phyloP scores from a whole-genome alignment of 148 eudicot species.

The Vaccinium macrocarpon region DNA sequence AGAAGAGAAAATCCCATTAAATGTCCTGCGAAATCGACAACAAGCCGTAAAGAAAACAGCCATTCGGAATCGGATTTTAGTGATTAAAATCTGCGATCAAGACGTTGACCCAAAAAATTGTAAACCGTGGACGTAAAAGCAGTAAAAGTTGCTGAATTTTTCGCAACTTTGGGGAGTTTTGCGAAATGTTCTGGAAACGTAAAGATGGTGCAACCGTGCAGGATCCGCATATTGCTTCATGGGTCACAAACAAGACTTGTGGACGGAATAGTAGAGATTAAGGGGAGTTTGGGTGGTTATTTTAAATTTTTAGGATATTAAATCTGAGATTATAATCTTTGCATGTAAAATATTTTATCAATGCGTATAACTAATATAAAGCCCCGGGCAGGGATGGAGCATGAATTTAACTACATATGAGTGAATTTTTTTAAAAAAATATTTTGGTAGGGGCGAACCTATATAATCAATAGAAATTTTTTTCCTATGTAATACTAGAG shows the following conservation, averaged over 20 bases:
- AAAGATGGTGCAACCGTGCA: neutral
- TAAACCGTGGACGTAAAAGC: neutral
- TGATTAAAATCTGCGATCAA: neutral
- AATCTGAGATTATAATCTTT: no score
- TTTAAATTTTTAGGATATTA: no score
- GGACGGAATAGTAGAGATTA: neutral
- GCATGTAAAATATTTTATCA: no score
- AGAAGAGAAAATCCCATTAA: conserved; percentile 3
- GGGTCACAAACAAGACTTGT: neutral
- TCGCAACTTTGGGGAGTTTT: neutral
- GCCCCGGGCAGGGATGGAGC: no score
- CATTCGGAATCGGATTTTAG: neutral
- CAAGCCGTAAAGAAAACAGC: neutral
- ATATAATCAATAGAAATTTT: no score
- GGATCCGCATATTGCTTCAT: neutral
- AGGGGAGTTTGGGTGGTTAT: no score
- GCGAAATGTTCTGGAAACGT: neutral
- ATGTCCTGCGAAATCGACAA: conserved; percentile 10
- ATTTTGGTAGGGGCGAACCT: no score
- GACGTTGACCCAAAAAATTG: neutral
- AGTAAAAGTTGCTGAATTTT: no score
- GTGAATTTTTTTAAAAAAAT: no score
- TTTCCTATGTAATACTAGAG: no score
- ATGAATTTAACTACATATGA: no score
- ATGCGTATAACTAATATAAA: no score